Percentiles rank a stretch among this genome's conserved stretches.
Evolutionary conservation across 2,329 filamentous ascomycete genomes (phyloP).

Genomic region (Trichophyton equinum): DNA sequence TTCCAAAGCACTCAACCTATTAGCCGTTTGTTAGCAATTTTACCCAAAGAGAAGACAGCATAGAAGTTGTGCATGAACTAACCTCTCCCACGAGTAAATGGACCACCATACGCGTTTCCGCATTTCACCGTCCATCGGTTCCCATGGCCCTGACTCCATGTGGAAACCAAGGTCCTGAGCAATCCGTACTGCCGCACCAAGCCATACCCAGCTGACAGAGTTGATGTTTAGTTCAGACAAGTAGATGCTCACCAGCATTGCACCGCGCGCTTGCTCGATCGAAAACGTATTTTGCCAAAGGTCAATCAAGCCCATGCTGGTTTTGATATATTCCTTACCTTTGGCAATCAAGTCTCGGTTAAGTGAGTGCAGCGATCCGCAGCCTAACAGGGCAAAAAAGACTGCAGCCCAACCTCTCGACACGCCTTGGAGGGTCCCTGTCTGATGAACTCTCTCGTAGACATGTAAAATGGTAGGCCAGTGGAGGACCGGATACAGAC

Average conservation of each 20-base stretch:
- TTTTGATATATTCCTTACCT: slow-evolving; percentile 57
- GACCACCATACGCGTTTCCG: slow-evolving; percentile 86
- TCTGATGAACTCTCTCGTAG: slow-evolving; percentile 64
- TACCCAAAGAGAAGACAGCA: neutral
- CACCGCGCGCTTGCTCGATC: slow-evolving; percentile 60
- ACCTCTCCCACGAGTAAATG: slow-evolving; percentile 80
- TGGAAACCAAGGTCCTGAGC: slow-evolving; percentile 78
- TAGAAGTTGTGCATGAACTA: slow-evolving; percentile 16
- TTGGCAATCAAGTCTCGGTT: slow-evolving; percentile 45
- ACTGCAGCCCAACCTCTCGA: slow-evolving; percentile 62
- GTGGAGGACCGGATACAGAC: slow-evolving; percentile 72
- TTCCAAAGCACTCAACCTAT: slow-evolving; percentile 61
- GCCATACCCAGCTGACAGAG: slow-evolving; percentile 74
- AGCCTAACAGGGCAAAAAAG: slow-evolving; percentile 71
- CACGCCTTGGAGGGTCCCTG: slow-evolving; percentile 47
- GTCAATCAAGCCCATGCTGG: slow-evolving; percentile 57
- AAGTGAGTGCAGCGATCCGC: slow-evolving; percentile 61
- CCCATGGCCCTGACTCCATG: slow-evolving; percentile 58
- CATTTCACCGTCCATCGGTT: slow-evolving; percentile 70
- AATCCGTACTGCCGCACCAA: slow-evolving; percentile 64
- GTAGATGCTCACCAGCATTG: slow-evolving; percentile 64
- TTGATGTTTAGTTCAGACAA: slow-evolving; percentile 77
- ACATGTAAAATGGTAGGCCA: slow-evolving; percentile 70
- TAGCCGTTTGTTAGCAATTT: slow-evolving; percentile 16
- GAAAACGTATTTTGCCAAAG: slow-evolving; percentile 69